phyloP scores from a whole-genome alignment of 768 basidiomycete species.

The Rhodotorula sphaerocarpa region DNA sequence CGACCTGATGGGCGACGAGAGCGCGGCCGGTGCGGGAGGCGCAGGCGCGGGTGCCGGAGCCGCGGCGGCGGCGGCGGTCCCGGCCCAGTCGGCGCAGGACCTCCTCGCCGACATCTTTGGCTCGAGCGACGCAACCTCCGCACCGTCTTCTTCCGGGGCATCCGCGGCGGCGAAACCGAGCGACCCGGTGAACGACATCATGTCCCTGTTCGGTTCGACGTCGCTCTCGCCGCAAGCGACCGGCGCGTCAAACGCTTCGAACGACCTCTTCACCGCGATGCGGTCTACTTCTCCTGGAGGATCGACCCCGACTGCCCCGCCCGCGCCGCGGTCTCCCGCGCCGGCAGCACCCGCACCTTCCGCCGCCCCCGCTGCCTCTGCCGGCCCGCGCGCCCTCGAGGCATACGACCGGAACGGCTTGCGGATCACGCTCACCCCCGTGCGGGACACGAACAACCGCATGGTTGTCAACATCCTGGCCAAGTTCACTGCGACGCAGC shows the following conservation, averaged over 20 bases:
- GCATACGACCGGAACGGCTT: conserved; percentile 90
- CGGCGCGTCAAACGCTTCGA: conserved; percentile 3
- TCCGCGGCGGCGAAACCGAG: conserved; percentile 43
- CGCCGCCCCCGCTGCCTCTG: conserved; percentile 33
- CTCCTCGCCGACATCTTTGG: conserved; percentile 92
- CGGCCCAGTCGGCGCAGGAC: conserved; percentile 62
- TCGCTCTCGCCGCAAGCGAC: conserved; percentile 26
- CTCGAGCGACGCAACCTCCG: conserved; percentile 43
- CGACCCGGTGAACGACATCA: conserved; percentile 66
- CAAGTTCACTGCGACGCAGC: conserved; percentile 66
- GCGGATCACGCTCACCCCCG: conserved; percentile 79
- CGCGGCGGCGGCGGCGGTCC: conserved; percentile 48
- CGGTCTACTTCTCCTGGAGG: neutral
- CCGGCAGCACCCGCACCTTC: conserved; percentile 40
- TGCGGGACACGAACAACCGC: conserved; percentile 68
- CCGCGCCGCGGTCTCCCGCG: too few relatives aligned
- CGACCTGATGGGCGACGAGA: conserved; percentile 77
- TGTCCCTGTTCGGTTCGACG: conserved; percentile 68
- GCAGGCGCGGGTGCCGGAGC: conserved; percentile 43
- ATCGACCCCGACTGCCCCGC: conserved; percentile 27
- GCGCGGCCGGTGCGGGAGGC: conserved; percentile 41
- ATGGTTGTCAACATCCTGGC: conserved; percentile 85
- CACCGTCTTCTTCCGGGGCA: conserved; percentile 46
- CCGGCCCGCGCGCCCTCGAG: conserved; percentile 50
- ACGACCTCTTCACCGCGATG: conserved; percentile 42